A percentile compares a stretch with the other conserved stretches of the same genome.
phyloP scores from a whole-genome alignment of 2,329 filamentous ascomycete genomes.

The Thelonectria discophora region DNA sequence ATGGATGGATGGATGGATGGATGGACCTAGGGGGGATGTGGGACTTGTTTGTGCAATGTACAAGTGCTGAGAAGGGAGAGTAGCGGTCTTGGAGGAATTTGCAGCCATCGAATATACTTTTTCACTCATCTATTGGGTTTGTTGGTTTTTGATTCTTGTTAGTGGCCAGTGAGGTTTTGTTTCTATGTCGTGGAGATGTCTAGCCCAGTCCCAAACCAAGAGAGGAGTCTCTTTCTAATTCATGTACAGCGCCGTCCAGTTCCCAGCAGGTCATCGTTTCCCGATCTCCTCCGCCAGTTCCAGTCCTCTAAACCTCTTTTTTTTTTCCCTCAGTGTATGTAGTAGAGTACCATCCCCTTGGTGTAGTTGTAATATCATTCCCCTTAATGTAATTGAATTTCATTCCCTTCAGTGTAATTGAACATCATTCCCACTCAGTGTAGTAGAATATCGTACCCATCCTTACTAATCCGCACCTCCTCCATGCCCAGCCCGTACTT shows the following conservation, averaged over 20 bases:
- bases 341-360: too few relatives aligned
- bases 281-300: not conserved
- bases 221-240: conserved; percentile 18
- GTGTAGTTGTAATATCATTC: too few relatives aligned
- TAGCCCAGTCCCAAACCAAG: conserved; percentile 1
- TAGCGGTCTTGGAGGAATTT: conserved; percentile 33
- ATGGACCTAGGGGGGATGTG: conserved; percentile 19
- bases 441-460: conserved; percentile 77
- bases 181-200: conserved; percentile 19
- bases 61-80: conserved; percentile 28
- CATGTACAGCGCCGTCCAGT: conserved; percentile 5
- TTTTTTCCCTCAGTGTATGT: too few relatives aligned
- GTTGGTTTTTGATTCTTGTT: not conserved
- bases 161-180: conserved; percentile 13
- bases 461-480: conserved; percentile 70
- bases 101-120: conserved; percentile 42
- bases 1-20: not conserved
- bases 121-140: not conserved
- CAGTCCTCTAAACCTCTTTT: not conserved
- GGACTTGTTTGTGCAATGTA: conserved; percentile 36
- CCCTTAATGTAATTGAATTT: too few relatives aligned
- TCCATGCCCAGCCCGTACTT: conserved; percentile 74
- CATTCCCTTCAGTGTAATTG: too few relatives aligned
- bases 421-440: conserved; percentile 29
- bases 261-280: not conserved